Evolutionary conservation across 345 rosid species (phyloP).

Genomic region (Linum lewisii): DNA sequence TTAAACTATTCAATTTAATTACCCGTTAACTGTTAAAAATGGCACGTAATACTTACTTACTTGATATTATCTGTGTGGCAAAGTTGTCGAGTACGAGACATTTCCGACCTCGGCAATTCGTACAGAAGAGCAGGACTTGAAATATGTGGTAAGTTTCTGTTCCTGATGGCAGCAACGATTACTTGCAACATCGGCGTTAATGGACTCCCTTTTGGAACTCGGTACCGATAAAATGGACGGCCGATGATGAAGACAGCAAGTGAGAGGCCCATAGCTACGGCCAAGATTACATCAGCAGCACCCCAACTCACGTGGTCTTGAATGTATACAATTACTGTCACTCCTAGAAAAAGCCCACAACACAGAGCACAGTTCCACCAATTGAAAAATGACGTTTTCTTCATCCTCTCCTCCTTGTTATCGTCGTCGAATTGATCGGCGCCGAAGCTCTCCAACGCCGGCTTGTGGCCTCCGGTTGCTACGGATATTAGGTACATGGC

Average conservation of each 20-base stretch:
- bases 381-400: constrained; percentile 87
- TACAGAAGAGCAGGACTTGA: constrained; percentile 39
- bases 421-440: constrained; percentile 93
- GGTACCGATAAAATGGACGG: constrained; percentile 59
- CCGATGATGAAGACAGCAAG: constrained; percentile 54
- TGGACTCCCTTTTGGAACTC: constrained; percentile 65
- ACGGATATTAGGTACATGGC: constrained; percentile 76
- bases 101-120: too few species aligned
- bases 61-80: constrained; percentile 38
- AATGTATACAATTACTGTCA: constrained; percentile 57
- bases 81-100: constrained; percentile 34
- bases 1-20: too few species aligned
- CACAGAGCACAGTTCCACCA: constrained; percentile 91
- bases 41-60: too few species aligned
- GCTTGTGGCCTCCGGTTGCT: constrained; percentile 96
- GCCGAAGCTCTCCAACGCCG: constrained; percentile 88
- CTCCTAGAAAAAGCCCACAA: constrained; percentile 59
- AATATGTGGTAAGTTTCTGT: constrained; percentile 59
- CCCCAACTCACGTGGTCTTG: constrained; percentile 90
- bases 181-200: constrained; percentile 76
- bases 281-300: constrained; percentile 50
- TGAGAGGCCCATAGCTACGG: constrained; percentile 54
- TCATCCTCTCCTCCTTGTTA: constrained; percentile 54
- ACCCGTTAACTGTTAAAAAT: too few species aligned
- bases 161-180: constrained; percentile 59